A percentile compares a stretch with the other conserved stretches of the same genome.
These are phyloP conservation scores for Xylariales sp. DNA, from an alignment of 2,329 filamentous ascomycete genomes.

Conservation along the genomic window DNA sequence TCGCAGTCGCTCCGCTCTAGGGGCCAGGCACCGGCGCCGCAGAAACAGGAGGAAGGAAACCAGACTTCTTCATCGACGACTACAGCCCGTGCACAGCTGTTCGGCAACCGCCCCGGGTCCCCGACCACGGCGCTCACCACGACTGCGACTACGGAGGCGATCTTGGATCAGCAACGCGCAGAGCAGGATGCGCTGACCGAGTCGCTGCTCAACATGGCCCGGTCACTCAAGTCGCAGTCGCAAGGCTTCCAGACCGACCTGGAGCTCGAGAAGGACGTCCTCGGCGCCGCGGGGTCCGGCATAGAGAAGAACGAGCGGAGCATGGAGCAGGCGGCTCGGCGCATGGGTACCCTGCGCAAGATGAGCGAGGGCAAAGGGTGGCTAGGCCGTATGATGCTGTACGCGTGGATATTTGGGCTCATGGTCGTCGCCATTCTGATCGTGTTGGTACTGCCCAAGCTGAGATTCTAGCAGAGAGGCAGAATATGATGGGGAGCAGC, in stretches of 20 bases:
- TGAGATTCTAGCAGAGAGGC: slow-evolving; percentile 61
- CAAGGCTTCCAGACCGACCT: slow-evolving; percentile 67
- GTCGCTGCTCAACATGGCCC: slow-evolving; percentile 77
- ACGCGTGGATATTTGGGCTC: slow-evolving; percentile 76
- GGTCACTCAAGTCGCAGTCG: slow-evolving; percentile 71
- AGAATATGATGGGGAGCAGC: too few relatives aligned
- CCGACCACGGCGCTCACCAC: slow-evolving; percentile 31
- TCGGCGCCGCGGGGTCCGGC: slow-evolving; percentile 67
- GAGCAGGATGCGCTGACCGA: slow-evolving; percentile 82
- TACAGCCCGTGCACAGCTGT: slow-evolving; percentile 35
- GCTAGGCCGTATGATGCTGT: slow-evolving; percentile 80
- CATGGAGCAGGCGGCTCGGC: slow-evolving; percentile 70
- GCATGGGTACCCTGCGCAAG: slow-evolving; percentile 71
- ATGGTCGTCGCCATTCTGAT: slow-evolving; percentile 75
- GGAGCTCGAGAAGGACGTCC: slow-evolving; percentile 66
- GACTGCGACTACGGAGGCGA: slow-evolving; percentile 59
- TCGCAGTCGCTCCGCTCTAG: slow-evolving; percentile 23
- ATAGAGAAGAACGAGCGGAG: slow-evolving; percentile 72
- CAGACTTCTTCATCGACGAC: slow-evolving; percentile 11
- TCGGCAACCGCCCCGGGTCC: slow-evolving; percentile 31
- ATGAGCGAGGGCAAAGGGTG: slow-evolving; percentile 89
- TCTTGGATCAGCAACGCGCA: slow-evolving; percentile 70
- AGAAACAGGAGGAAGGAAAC: too few relatives aligned
- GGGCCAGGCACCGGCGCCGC: not conserved
- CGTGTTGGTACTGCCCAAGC: slow-evolving; percentile 82